Conservation (phyloP, 139 green algal species). For the Micromonas commoda region DNA sequence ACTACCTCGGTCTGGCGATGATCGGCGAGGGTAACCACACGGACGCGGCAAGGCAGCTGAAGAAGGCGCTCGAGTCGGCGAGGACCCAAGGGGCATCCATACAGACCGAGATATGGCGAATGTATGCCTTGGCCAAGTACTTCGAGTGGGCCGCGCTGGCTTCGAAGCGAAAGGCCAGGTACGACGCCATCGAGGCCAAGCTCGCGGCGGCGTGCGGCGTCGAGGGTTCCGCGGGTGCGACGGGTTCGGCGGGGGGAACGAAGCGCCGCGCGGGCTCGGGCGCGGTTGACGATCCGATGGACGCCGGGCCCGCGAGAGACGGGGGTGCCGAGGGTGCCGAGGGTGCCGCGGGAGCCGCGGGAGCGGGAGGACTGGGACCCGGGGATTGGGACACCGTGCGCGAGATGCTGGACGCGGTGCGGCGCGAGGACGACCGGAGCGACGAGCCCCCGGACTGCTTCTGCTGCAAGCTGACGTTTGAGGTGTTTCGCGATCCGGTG, state of each 20-base stretch:
- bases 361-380: no score
- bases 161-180: not conserved
- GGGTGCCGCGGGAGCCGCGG: no score
- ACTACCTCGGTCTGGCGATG: constrained; percentile 20
- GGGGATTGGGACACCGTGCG: not conserved
- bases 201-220: not conserved
- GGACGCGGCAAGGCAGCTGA: not conserved
- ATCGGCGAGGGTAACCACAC: constrained; percentile 4
- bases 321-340: no score
- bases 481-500: constrained; percentile 30
- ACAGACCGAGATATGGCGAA: constrained; percentile 25
- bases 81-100: not conserved
- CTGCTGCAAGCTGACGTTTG: constrained; percentile 31
- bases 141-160: constrained; percentile 10
- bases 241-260: no score
- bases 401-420: not conserved
- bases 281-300: no score
- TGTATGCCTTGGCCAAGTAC: constrained; percentile 22
- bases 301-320: no score
- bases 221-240: not conserved
- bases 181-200: not conserved
- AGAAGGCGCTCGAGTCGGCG: constrained; percentile 17
- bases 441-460: constrained; percentile 27
- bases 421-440: not conserved
- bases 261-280: no score